Percentiles rank a stretch among this genome's conserved stretches.
Evolutionary conservation across 306 rosid genomes (phyloP).

Genomic region (Cicer judaicum): DNA sequence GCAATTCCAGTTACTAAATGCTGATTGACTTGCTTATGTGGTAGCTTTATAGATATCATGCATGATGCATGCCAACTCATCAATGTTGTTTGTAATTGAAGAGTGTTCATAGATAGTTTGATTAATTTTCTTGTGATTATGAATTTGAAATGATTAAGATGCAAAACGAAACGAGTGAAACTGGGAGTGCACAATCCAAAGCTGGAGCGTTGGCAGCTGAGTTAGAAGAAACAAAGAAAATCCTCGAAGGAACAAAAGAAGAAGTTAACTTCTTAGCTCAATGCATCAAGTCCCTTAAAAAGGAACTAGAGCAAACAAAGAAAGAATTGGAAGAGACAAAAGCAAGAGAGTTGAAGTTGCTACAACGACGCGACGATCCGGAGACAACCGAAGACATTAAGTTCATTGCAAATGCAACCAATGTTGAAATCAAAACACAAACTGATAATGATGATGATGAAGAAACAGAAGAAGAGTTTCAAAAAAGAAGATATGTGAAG

Average conservation of each 20-base stretch:
- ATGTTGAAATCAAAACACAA: slow-evolving; percentile 44
- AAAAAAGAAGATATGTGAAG: slow-evolving; percentile 71
- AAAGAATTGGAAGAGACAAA: slow-evolving; percentile 66
- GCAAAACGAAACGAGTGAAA: slow-evolving; percentile 52
- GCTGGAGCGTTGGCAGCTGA: slow-evolving; percentile 56
- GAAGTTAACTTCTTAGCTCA: slow-evolving; percentile 56
- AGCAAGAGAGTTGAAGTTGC: slow-evolving; percentile 48
- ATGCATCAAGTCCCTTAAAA: slow-evolving; percentile 60
- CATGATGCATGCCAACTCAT: background rate
- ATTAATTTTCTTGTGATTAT: background rate
- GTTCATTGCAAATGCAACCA: slow-evolving; percentile 58
- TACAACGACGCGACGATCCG: slow-evolving; percentile 50
- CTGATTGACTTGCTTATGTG: background rate
- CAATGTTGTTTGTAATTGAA: slow-evolving; percentile 4
- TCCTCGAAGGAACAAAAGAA: slow-evolving; percentile 71
- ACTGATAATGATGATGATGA: slow-evolving; percentile 42
- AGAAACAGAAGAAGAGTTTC: slow-evolving; percentile 29
- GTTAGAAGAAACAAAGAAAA: slow-evolving; percentile 67
- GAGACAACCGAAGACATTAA: slow-evolving; percentile 66
- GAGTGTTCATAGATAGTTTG: background rate
- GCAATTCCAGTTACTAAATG: background rate
- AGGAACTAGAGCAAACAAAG: slow-evolving; percentile 71
- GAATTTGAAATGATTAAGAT: slow-evolving; percentile 50
- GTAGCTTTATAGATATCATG: background rate
- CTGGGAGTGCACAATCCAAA: slow-evolving; percentile 47